Evolutionary conservation across 2,329 filamentous ascomycete genomes (phyloP).

Genomic region (Scytalidium sp.): DNA sequence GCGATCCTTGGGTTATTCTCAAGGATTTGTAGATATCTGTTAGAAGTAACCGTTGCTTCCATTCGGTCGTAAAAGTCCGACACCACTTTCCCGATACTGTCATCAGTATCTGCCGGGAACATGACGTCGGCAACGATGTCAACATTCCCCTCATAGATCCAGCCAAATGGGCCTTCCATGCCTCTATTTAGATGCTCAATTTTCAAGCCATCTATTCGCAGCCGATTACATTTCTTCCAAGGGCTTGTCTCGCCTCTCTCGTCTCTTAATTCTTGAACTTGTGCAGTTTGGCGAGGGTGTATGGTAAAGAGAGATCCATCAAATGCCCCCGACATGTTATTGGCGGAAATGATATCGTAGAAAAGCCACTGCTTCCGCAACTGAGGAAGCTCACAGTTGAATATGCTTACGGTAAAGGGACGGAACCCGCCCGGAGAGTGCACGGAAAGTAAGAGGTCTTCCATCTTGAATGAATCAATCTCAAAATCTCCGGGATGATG

Average conservation of each 20-base stretch:
- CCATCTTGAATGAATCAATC: conserved; percentile 93
- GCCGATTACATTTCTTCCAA: conserved; percentile 94
- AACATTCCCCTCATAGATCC: conserved; percentile 96
- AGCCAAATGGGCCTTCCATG: conserved; percentile 90
- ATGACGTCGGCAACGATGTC: conserved; percentile 96
- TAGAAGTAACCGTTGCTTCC: conserved; percentile 85
- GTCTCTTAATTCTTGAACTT: conserved; percentile 56
- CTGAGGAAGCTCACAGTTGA: conserved; percentile 89
- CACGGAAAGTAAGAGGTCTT: conserved; percentile 86
- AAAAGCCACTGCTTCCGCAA: conserved; percentile 95
- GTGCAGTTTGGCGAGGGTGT: conserved; percentile 82
- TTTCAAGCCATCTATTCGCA: conserved; percentile 88
- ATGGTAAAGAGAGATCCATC: conserved; percentile 97
- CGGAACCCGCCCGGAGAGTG: conserved; percentile 88
- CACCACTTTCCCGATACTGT: conserved; percentile 89
- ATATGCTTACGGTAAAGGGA: conserved; percentile 95
- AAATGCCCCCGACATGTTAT: conserved; percentile 92
- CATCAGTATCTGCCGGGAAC: conserved; percentile 84
- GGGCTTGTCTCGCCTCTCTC: conserved; percentile 60
- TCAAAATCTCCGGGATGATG: conserved; percentile 94
- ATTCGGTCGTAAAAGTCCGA: conserved; percentile 96
- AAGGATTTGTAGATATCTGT: conserved; percentile 61
- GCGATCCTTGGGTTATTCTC: conserved; percentile 40
- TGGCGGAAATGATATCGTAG: conserved; percentile 94
- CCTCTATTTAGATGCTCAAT: conserved; percentile 96